Base-by-base conservation (phyloP, 2,329 filamentous ascomycete genomes). In the Alternaria panax region DNA sequence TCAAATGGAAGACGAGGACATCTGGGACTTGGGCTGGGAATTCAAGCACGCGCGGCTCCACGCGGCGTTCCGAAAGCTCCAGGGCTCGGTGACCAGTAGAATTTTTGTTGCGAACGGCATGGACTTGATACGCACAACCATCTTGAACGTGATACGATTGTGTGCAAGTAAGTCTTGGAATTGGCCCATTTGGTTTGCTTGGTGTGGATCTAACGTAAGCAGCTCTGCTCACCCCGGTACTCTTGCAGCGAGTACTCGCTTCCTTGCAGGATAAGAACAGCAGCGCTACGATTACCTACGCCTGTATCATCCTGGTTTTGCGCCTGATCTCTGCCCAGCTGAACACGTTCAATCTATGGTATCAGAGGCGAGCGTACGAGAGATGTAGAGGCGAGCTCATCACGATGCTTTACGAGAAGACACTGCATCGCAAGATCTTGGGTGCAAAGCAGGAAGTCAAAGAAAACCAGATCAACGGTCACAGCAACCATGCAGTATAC, bases 301-400 rank as follows among this genome's bases (percentile, higher is more conserved):
- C 90, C 1, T 71, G 86, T 0, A 71, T 91, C 2, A 87, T 87
- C 4, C 79, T 93, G 2, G 69, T 85, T 2, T 78, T 88, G 4
- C 85, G 90, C 32, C 78, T 92, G 2, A 70, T 89, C 7, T 83
- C 85, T 8, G 83, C 86, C 1, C 91, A 94, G 67, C 86, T 86
- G 0, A 84, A 84, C 5, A 87, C 93, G 0, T 87, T 93, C 68
- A 87, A 82, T 24, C 80, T 92, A 0, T 97, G 93, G 93, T 96
- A 90, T 71, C 88, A 88, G n/a, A 86, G 93, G 64, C 88, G 93
- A 60, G 87, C 87, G 27, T 97, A 97, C 68, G 93, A 97, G 75
- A 83, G 93, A 58, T 92, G 90, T 5, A 84, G 93, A 47, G 93
- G 93, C 5, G 92, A 96, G 78, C 87, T 94, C 85, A 90, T 94